Conservation (phyloP, 495 filamentous ascomycete genomes). For the Xylaria grammica region DNA sequence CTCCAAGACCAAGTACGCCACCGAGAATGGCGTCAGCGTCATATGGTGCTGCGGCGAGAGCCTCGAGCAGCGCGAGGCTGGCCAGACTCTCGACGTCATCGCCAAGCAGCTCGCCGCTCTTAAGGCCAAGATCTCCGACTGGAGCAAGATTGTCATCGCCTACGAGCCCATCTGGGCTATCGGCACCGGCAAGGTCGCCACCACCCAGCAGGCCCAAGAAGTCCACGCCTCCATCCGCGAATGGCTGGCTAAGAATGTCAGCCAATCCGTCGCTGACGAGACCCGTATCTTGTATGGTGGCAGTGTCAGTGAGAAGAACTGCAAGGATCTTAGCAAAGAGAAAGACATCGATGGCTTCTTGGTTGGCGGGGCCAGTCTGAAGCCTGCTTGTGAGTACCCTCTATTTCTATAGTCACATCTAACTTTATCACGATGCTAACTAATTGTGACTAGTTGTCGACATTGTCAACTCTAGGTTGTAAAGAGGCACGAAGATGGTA, state of each 20-base stretch:
- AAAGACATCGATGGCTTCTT: conserved; percentile 97
- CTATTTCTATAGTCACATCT: neutral
- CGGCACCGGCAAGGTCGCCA: conserved; percentile 96
- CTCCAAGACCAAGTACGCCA: conserved; percentile 87
- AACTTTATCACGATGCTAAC: conserved; percentile 30
- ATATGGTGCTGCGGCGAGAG: conserved; percentile 97
- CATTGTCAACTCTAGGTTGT: conserved; percentile 64
- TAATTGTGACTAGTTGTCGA: conserved; percentile 54
- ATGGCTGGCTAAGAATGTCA: conserved; percentile 81
- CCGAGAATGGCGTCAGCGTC: conserved; percentile 84
- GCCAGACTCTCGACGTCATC: conserved; percentile 89
- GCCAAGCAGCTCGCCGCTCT: conserved; percentile 76
- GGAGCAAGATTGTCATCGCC: conserved; percentile 92
- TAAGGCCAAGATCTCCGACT: conserved; percentile 73
- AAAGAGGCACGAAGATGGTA: conserved; percentile 22
- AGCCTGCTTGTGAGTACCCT: conserved; percentile 85
- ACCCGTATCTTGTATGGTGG: conserved; percentile 95
- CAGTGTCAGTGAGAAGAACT: conserved; percentile 98
- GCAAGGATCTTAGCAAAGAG: conserved; percentile 87
- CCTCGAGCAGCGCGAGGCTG: conserved; percentile 86
- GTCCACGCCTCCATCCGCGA: conserved; percentile 90
- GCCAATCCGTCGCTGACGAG: conserved; percentile 70
- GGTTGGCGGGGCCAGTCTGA: conserved; percentile 96
- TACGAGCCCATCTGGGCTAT: conserved; percentile 99
- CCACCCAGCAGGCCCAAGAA: conserved; percentile 91